A percentile compares a stretch with the other conserved stretches of the same genome.
Conservation (phyloP, 164 flowering plant species). For the Vitis labrusca region DNA sequence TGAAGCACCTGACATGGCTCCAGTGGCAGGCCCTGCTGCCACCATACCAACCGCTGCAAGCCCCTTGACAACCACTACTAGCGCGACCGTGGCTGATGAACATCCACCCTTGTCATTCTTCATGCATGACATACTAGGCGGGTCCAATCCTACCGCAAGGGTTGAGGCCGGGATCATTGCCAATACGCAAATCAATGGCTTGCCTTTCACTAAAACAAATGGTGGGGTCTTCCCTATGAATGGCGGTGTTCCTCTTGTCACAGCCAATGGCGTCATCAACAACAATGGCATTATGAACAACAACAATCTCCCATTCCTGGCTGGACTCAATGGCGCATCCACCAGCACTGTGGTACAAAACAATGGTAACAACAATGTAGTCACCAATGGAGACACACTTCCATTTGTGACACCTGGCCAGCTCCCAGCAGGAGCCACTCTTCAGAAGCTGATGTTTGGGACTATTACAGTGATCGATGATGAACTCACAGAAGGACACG, state of each 20-base stretch:
- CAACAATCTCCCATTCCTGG: slow-evolving; percentile 28
- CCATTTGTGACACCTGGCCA: slow-evolving; percentile 27
- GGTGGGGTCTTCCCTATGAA: slow-evolving; percentile 18
- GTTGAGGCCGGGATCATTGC: slow-evolving; percentile 15
- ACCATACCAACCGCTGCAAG: background rate
- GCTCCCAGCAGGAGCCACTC: slow-evolving; percentile 42
- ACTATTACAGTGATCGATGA: slow-evolving; percentile 68
- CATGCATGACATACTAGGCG: slow-evolving; percentile 54
- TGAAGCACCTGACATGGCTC: too few species aligned
- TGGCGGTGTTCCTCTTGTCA: slow-evolving; percentile 15
- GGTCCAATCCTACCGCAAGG: slow-evolving; percentile 31
- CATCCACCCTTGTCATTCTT: slow-evolving; percentile 36
- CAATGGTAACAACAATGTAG: slow-evolving; percentile 9
- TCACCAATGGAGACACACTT: slow-evolving; percentile 8
- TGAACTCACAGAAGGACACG: slow-evolving; percentile 63
- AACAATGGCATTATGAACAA: slow-evolving; percentile 16
- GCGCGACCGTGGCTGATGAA: slow-evolving; percentile 2
- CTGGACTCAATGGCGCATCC: slow-evolving; percentile 19
- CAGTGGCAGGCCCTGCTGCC: slow-evolving; percentile 1
- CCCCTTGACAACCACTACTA: slow-evolving; percentile 1
- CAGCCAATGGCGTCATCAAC: slow-evolving; percentile 9
- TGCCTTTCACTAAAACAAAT: slow-evolving; percentile 28
- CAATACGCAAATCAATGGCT: slow-evolving; percentile 14
- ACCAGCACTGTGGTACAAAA: slow-evolving; percentile 15
- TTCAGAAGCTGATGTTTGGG: slow-evolving; percentile 61